Conservation (phyloP, 2,329 filamentous ascomycete species). For the Akanthomyces lecanii region DNA sequence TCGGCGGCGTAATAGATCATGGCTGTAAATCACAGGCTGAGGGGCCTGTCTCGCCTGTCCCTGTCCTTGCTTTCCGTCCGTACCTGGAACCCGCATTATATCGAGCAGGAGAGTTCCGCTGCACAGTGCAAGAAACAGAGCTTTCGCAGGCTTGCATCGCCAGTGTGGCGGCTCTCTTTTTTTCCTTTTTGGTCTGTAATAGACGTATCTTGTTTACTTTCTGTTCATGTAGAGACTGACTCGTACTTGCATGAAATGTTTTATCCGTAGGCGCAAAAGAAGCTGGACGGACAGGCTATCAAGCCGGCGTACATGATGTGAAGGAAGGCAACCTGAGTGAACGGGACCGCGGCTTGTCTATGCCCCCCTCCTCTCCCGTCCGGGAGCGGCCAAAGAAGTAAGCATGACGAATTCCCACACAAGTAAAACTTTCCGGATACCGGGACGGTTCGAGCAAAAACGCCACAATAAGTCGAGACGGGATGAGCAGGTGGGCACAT, state of each 20-base stretch:
- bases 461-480: neutral
- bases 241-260: neutral
- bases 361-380: neutral
- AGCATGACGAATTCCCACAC: constrained; percentile 3
- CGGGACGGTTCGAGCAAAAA: neutral
- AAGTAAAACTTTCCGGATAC: neutral
- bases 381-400: neutral
- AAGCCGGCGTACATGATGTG: neutral
- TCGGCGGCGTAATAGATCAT: neutral
- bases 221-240: neutral
- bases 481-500: constrained; percentile 1
- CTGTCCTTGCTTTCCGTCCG: neutral
- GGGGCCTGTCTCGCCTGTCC: neutral
- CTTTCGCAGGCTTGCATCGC: neutral
- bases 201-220: neutral
- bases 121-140: neutral
- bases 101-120: neutral
- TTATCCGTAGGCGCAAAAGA: neutral
- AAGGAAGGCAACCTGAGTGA: neutral
- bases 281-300: neutral
- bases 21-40: neutral
- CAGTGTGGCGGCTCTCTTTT: neutral
- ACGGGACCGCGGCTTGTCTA: neutral
- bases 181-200: neutral
- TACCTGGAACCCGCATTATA: neutral